phyloP scores from a whole-genome alignment of 1,139 yeast species.

The Candida sanyaensis region DNA sequence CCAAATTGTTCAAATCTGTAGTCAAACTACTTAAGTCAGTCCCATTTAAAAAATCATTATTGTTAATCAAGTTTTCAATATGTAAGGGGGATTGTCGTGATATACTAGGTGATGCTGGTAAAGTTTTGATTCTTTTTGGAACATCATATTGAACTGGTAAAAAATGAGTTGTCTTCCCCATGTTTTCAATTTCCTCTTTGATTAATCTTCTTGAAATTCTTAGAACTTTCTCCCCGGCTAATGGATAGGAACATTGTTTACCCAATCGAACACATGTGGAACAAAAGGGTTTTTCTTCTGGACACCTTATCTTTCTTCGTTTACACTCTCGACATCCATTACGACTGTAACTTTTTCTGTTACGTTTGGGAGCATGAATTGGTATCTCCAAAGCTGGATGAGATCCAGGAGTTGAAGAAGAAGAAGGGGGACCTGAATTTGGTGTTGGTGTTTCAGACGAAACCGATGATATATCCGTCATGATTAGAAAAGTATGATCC shows the following conservation, averaged over 20 bases:
- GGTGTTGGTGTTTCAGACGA: not conserved
- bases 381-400: not conserved
- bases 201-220: slow-evolving; percentile 15
- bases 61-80: slow-evolving; percentile 13
- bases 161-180: slow-evolving; percentile 14
- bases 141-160: slow-evolving; percentile 15
- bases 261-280: slow-evolving; percentile 31
- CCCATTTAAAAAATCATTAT: slow-evolving; percentile 14
- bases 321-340: slow-evolving; percentile 30
- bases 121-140: slow-evolving; percentile 9
- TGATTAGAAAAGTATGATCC: not conserved
- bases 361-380: not conserved
- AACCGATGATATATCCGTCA: not conserved
- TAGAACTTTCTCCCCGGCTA: slow-evolving; percentile 22
- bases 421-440: not conserved
- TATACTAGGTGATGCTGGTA: not conserved
- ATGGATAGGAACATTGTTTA: slow-evolving; percentile 25
- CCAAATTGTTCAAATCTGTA: slow-evolving; percentile 33
- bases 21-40: slow-evolving; percentile 30
- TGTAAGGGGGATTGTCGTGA: slow-evolving; percentile 8
- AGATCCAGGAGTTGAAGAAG: not conserved
- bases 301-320: slow-evolving; percentile 41
- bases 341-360: slow-evolving; percentile 10
- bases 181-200: slow-evolving; percentile 13
- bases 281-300: slow-evolving; percentile 53